Base-by-base conservation (phyloP, 768 basidiomycete species). In the Hypsizygus marmoreus region DNA sequence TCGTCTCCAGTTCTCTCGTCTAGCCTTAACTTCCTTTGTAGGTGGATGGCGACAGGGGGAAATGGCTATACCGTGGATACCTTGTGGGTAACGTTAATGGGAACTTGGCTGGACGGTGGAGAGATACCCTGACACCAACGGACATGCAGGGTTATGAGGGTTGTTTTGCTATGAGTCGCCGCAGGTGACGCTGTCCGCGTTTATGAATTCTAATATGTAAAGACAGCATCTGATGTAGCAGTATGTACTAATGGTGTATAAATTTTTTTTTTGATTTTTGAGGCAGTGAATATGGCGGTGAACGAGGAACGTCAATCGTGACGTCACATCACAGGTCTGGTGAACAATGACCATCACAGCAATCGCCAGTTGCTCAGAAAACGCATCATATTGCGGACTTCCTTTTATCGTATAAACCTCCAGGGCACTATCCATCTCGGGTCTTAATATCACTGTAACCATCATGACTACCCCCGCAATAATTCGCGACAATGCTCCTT, bases 51-150 rank as follows among this genome's bases (percentile, higher is more conserved):
- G 84, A 85, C 45, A 74, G 92, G 47, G 91, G 91, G 9, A 81
- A 76, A 55, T 94, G 91, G 91, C 66, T 92, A 17, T 94, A 94
- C 63, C 77, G 91, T 37, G 90, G 90, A 9, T 92, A 89, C 64
- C 71, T 92, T 39, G 77, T 91, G 28, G 88, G 88, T 6, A 77
- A 81, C 45, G 63, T 67, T 13, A 72, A 86, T 49, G 86, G 88
- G 8, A 82, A 84, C 57, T 64, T 92, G 26, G 82, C 88, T 13
- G 92, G 93, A 25, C 74, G 92, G 35, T 95, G 92, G 92, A 74
- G 92, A 51, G 93, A 95, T 57, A 88, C 87, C 3, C 63, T 89
- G 34, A 91, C 82, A 38, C 80, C 82, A 0, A 63, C 75, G 8
- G 66, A 77, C 23, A 68, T 76, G 22, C 66, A 73, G 20, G 91